These are phyloP conservation scores for Xylaria sp. DNA, from an alignment of 2,329 filamentous ascomycete species.

Conservation along the genomic window DNA sequence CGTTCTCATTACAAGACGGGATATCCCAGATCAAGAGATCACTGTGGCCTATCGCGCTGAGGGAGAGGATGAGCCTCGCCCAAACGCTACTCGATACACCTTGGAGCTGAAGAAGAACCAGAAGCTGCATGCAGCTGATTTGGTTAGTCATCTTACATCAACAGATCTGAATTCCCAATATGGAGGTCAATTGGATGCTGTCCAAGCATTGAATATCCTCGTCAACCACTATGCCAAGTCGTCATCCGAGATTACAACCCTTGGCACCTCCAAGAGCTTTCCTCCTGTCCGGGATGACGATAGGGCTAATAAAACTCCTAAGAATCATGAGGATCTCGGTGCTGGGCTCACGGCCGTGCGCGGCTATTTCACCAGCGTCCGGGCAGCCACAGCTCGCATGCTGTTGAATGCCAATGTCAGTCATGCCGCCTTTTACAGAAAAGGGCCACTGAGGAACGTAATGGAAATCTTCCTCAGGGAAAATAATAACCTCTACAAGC, in stretches of 20 bases:
- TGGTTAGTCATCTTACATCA: constrained; percentile 15
- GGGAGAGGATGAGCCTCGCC: constrained; percentile 46
- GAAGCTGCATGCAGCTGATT: constrained; percentile 7
- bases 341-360: constrained; percentile 47
- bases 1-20: constrained; percentile 46
- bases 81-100: constrained; percentile 14
- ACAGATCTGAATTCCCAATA: constrained; percentile 34
- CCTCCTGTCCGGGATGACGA: constrained; percentile 12
- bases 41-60: constrained; percentile 46
- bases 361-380: constrained; percentile 51
- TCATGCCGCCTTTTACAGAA: constrained; percentile 50
- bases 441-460: background rate
- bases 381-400: constrained; percentile 49
- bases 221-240: constrained; percentile 51
- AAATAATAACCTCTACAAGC: background rate
- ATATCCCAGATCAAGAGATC: constrained; percentile 35
- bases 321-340: constrained; percentile 40
- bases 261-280: constrained; percentile 50
- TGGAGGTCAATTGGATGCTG: constrained; percentile 42
- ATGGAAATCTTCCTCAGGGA: background rate
- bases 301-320: background rate
- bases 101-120: background rate
- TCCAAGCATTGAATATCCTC: constrained; percentile 43
- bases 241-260: constrained; percentile 38
- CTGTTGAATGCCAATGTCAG: constrained; percentile 53